phyloP scores from a whole-genome alignment of 768 basidiomycete genomes.

The Wakefieldia striispora region DNA sequence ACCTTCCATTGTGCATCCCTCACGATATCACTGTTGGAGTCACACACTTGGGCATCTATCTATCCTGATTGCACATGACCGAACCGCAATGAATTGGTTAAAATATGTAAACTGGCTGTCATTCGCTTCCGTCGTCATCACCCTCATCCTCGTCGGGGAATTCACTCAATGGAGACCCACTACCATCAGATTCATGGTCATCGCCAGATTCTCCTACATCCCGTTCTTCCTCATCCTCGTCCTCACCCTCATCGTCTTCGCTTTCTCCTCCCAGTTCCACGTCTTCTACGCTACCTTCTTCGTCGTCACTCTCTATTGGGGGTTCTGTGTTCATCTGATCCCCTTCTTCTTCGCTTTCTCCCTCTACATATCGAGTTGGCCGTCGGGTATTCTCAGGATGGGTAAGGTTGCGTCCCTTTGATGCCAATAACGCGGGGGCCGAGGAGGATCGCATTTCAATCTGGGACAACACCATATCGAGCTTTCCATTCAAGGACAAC shows the following conservation, averaged over 20 bases:
- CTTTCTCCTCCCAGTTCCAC: constrained; percentile 70
- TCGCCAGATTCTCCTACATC: constrained; percentile 40
- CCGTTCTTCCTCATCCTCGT: constrained; percentile 44
- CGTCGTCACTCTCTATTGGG: constrained; percentile 60
- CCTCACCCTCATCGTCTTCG: constrained; percentile 44
- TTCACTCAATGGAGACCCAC: constrained; percentile 42
- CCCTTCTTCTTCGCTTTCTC: constrained; percentile 72
- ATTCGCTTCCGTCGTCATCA: constrained; percentile 54
- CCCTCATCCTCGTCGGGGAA: constrained; percentile 64
- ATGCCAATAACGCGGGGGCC: constrained; percentile 54
- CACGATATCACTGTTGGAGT: neutral
- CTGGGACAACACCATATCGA: constrained; percentile 93
- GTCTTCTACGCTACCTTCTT: constrained; percentile 76
- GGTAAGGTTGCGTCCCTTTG: constrained; percentile 38
- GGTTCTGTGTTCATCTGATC: constrained; percentile 59
- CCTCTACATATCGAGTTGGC: constrained; percentile 66
- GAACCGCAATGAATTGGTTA: neutral
- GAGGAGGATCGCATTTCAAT: constrained; percentile 84
- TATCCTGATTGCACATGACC: constrained; percentile 1
- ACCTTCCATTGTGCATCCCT: neutral
- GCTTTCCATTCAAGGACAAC: constrained; percentile 79
- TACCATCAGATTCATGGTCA: constrained; percentile 40
- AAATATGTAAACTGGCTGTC: neutral
- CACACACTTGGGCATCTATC: neutral
- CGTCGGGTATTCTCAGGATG: constrained; percentile 38